Percentiles rank a stretch among this genome's conserved stretches.
These are phyloP conservation scores for Coelastrella sp. DNA, from an alignment of 139 green algal species.

Conservation along the genomic window DNA sequence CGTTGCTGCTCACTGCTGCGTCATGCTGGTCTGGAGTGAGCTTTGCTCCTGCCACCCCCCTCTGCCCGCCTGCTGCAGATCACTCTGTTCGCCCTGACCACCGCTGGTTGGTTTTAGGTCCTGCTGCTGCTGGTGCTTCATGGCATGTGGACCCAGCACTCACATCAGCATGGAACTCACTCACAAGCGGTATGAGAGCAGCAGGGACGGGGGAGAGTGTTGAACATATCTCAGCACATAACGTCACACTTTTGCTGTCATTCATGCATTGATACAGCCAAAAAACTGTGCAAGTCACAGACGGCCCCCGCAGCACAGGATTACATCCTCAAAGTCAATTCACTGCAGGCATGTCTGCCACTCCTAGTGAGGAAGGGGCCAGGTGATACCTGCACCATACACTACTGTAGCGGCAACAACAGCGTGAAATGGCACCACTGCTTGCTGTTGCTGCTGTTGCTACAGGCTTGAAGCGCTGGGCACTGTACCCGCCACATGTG, in stretches of 20 bases:
- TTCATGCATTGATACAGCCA: not conserved
- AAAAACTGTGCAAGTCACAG: too few species aligned
- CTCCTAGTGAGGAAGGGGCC: too few species aligned
- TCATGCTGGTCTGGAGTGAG: not conserved
- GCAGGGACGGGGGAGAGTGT: not conserved
- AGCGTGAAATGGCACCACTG: too few species aligned
- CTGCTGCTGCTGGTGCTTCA: slow-evolving; percentile 7
- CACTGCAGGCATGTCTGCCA: not conserved
- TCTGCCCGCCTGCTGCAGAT: not conserved
- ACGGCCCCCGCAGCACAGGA: too few species aligned
- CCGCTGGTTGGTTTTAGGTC: slow-evolving; percentile 41
- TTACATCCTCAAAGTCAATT: not conserved
- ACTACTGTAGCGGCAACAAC: too few species aligned
- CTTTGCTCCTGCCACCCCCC: not conserved
- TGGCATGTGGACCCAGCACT: slow-evolving; percentile 36
- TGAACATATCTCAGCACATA: not conserved
- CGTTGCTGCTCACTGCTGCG: not conserved
- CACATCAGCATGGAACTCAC: slow-evolving; percentile 37
- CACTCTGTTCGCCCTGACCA: not conserved
- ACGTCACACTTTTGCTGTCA: not conserved
- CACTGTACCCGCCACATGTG: slow-evolving; percentile 38
- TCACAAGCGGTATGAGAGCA: slow-evolving; percentile 13
- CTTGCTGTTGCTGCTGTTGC: not conserved
- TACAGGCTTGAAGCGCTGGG: slow-evolving; percentile 40
- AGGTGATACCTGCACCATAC: too few species aligned